A percentile compares a stretch with the other conserved stretches of the same genome.
Evolutionary conservation across 495 filamentous ascomycete species (phyloP).

Genomic region (Xylaria palmicola): DNA sequence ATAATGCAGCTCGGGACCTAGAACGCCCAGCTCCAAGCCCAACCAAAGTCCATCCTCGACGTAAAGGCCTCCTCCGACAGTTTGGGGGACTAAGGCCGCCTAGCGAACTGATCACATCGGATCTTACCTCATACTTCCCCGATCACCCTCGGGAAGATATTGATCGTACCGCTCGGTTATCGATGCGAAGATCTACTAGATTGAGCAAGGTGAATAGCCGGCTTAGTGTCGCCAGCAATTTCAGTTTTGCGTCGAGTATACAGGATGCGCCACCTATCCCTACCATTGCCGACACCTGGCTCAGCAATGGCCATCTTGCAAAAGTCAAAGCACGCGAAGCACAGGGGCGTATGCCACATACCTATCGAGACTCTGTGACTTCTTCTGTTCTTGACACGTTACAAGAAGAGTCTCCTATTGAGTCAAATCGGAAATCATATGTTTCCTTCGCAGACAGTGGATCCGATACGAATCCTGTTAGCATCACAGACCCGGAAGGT

Average conservation of each 20-base stretch:
- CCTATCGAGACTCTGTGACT: constrained; percentile 81
- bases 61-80: constrained; percentile 56
- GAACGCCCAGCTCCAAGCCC: constrained; percentile 56
- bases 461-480: constrained; percentile 62
- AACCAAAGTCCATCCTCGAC: constrained; percentile 53
- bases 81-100: constrained; percentile 93
- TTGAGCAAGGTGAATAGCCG: constrained; percentile 89
- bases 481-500: constrained; percentile 72
- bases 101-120: constrained; percentile 94
- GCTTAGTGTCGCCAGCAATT: constrained; percentile 88
- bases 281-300: constrained; percentile 93
- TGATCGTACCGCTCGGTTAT: constrained; percentile 88
- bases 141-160: constrained; percentile 91
- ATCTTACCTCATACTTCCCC: constrained; percentile 94
- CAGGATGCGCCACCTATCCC: constrained; percentile 89
- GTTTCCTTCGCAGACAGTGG: constrained; percentile 85
- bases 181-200: constrained; percentile 82
- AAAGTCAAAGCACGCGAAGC: constrained; percentile 46
- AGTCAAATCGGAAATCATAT: constrained; percentile 92
- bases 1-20: constrained; percentile 57
- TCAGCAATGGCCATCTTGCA: constrained; percentile 58
- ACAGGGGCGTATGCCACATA: constrained; percentile 40
- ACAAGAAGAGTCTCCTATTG: constrained; percentile 87
- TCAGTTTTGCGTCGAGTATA: constrained; percentile 86
- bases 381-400: constrained; percentile 82